A percentile compares a stretch with the other conserved stretches of the same genome.
Conservation (phyloP, 148 eudicot species). For the Silene uniflora region DNA sequence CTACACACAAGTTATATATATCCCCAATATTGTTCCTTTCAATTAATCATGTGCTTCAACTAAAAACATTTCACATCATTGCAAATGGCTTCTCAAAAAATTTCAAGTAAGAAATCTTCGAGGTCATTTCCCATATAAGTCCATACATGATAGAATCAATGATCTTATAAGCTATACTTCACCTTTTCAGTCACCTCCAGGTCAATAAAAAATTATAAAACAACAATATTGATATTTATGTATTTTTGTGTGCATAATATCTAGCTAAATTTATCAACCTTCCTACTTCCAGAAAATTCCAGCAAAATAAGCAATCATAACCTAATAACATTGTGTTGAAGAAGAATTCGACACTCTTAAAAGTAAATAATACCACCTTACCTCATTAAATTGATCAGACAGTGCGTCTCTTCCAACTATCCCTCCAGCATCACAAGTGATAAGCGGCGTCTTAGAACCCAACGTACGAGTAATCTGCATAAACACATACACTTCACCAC, state of each 20-base stretch:
- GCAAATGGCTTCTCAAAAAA: not conserved
- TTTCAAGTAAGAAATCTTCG: not conserved
- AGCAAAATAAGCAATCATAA: not conserved
- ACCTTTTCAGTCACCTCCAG: not conserved
- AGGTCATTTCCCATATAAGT: not conserved
- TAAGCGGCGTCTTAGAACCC: constrained; percentile 57
- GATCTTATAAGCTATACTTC: not conserved
- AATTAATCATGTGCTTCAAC: not conserved
- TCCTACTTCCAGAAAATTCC: not conserved
- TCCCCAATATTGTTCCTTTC: not conserved
- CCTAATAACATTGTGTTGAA: not conserved
- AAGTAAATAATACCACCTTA: constrained; percentile 12
- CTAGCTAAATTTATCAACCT: not conserved
- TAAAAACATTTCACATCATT: not conserved
- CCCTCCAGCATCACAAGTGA: constrained; percentile 53
- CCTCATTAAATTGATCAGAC: constrained; percentile 64
- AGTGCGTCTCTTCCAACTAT: constrained; percentile 64
- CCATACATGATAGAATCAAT: not conserved
- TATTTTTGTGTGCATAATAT: not conserved
- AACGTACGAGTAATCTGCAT: constrained; percentile 49
- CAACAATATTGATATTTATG: too few relatives aligned
- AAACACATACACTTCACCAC: not conserved
- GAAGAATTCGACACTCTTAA: not conserved
- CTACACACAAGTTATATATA: not conserved
- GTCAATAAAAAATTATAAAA: not conserved